Evolutionary conservation across 148 eudicot genomes (phyloP).

Genomic region (Tetragonia tetragonoides): DNA sequence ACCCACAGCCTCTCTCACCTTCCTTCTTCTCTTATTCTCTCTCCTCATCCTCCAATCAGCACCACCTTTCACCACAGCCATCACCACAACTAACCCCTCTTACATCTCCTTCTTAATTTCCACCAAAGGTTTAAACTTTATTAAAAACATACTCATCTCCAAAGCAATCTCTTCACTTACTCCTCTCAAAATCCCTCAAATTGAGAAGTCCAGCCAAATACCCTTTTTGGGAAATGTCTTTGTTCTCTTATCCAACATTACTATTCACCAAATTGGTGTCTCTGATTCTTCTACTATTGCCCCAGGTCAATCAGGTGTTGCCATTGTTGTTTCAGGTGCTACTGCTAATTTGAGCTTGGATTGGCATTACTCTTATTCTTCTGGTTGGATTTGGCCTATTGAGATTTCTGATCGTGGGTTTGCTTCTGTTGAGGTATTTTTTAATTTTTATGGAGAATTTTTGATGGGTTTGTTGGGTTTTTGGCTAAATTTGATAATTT

Average conservation of each 20-base stretch:
- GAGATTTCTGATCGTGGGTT: constrained; percentile 64
- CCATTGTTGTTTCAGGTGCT: constrained; percentile 56
- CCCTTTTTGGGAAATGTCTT: constrained; percentile 66
- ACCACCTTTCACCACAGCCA: constrained; percentile 24
- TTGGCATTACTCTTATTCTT: constrained; percentile 67
- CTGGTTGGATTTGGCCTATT: constrained; percentile 46
- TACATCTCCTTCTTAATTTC: constrained; percentile 56
- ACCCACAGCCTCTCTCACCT: constrained; percentile 2
- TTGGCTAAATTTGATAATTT: neutral
- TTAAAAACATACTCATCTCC: constrained; percentile 57
- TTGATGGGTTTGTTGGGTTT: neutral
- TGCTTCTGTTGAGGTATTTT: constrained; percentile 64
- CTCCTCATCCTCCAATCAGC: constrained; percentile 6
- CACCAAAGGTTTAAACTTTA: constrained; percentile 62
- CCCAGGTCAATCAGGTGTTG: constrained; percentile 56
- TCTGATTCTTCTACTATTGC: constrained; percentile 37
- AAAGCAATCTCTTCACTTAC: constrained; percentile 60
- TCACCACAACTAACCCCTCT: constrained; percentile 31
- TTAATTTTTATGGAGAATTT: neutral
- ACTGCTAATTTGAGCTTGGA: constrained; percentile 60
- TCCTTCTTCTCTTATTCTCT: constrained; percentile 14
- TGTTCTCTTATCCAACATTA: constrained; percentile 48
- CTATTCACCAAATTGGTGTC: constrained; percentile 47
- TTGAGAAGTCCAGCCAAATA: constrained; percentile 46
- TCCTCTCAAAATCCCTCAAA: constrained; percentile 56